phyloP scores from a whole-genome alignment of 805 yeast species.

The Torulaspora gathmanii region DNA sequence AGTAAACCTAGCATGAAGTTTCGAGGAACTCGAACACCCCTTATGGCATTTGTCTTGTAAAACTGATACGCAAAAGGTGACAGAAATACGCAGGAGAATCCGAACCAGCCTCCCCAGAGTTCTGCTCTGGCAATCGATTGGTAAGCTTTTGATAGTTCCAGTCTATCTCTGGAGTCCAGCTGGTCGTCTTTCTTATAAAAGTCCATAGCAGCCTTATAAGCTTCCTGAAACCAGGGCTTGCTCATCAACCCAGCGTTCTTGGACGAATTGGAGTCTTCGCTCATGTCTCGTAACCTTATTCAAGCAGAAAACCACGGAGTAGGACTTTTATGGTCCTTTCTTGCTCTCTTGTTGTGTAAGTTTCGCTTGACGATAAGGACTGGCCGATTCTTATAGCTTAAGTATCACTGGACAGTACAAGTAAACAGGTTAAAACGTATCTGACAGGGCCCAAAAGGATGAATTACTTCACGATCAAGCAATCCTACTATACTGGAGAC shows the following conservation, averaged over 20 bases:
- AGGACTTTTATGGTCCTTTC: neutral
- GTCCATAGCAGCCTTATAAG: constrained; percentile 41
- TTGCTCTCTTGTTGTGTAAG: neutral
- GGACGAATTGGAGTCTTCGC: neutral
- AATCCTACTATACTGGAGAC: constrained; percentile 59
- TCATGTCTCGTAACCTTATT: neutral
- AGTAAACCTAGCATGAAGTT: constrained; percentile 42
- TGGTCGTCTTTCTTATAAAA: constrained; percentile 49
- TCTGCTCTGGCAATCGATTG: constrained; percentile 36
- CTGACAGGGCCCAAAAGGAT: constrained; percentile 4
- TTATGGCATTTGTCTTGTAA: constrained; percentile 32
- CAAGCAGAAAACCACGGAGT: neutral
- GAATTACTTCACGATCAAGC: constrained; percentile 52
- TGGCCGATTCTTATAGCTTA: neutral
- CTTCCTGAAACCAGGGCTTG: constrained; percentile 36
- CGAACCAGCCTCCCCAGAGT: constrained; percentile 38
- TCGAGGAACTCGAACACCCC: constrained; percentile 41
- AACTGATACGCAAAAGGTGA: constrained; percentile 41
- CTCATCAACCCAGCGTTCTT: constrained; percentile 9
- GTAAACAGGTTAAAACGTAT: neutral
- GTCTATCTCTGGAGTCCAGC: constrained; percentile 41
- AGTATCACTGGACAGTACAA: neutral
- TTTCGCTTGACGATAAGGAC: neutral
- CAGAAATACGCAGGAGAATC: constrained; percentile 40
- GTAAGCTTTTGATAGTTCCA: constrained; percentile 39